Base-by-base conservation (phyloP, 352 stramenopile species). In the Paralagenidium karlingii region DNA sequence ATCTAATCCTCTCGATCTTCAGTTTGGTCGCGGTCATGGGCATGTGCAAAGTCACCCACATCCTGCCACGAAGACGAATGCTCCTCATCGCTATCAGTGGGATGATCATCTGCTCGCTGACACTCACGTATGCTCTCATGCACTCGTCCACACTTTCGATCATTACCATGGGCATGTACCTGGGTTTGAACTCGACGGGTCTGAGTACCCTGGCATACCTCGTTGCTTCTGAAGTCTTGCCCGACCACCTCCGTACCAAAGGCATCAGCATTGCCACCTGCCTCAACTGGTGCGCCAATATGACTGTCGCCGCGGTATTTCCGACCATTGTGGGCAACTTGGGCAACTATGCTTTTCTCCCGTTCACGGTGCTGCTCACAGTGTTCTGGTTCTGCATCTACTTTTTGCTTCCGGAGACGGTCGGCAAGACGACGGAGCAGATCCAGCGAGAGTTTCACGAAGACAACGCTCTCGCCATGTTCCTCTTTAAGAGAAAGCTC, bases 131-230 rank as follows among this genome's bases (percentile, higher is more conserved):
- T 22, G 41, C 49, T 8, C 49, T 70, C 31, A 40, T 58, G 15
- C 54, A 54, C 38, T 49, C 48, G 15, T 18, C 26, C 8, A 40
- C 38, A 2, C 7, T 22, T 18, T 43, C 54, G 11, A 55, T 73
- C 24, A 26, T 38, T 12, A 51, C 62, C 18, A 63, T 55, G 2
- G 55, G 51, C 6, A 36, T 50, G 15, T 67, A 64, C 41, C 49
- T 70, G 8, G 45, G 34, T 12, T 64, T 43, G 46, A 59, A 64
- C 41, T 68, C 58, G n/a, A 55, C 67, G 11, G 61, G 55, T 20
- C 41, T 68, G 20, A 62, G 47, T 20, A 48, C 58, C 4, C 37
- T 74, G 12, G 45, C 55, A 11, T 74, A 62, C 36, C 25, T 74
- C 3, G 55, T 70, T 5, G 49, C 55, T 1, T 47, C 52, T 5